Conservation (phyloP, 129 eudicot species). For the Artemisia tridentata region DNA sequence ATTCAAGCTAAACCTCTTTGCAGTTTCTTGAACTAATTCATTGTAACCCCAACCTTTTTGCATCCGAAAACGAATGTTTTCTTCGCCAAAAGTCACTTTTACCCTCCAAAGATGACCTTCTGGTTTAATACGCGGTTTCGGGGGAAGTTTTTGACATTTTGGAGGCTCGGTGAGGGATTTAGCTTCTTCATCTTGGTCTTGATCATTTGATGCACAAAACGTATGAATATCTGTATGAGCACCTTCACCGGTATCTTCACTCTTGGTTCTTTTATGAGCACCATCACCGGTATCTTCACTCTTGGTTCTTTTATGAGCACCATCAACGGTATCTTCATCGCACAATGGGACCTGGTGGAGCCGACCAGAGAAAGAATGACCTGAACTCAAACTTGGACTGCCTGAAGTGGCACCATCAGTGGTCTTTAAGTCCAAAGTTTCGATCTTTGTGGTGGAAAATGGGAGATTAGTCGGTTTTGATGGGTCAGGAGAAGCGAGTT, state of each 20-base stretch:
- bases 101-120: slow-evolving; percentile 48
- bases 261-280: slow-evolving; percentile 45
- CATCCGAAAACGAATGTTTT: slow-evolving; percentile 71
- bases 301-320: slow-evolving; percentile 33
- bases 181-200: slow-evolving; percentile 37
- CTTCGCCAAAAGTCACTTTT: slow-evolving; percentile 81
- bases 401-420: slow-evolving; percentile 51
- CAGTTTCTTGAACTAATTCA: slow-evolving; percentile 54
- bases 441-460: slow-evolving; percentile 40
- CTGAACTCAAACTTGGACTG: slow-evolving; percentile 72
- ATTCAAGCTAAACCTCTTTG: slow-evolving; percentile 59
- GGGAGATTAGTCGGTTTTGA: slow-evolving; percentile 37
- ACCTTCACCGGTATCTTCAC: no score
- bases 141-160: slow-evolving; percentile 30
- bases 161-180: slow-evolving; percentile 36
- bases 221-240: no score
- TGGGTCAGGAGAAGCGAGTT: slow-evolving; percentile 62
- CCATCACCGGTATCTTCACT: slow-evolving; percentile 28
- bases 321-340: slow-evolving; percentile 30
- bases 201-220: no score
- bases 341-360: slow-evolving; percentile 26
- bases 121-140: slow-evolving; percentile 27
- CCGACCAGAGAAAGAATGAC: slow-evolving; percentile 63
- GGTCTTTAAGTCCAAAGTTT: slow-evolving; percentile 15
- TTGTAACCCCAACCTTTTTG: slow-evolving; percentile 58